A percentile compares a stretch with the other conserved stretches of the same genome.
These are phyloP conservation scores for Annulohypoxylon truncatum DNA, from an alignment of 2,329 filamentous ascomycete species.

Conservation along the genomic window DNA sequence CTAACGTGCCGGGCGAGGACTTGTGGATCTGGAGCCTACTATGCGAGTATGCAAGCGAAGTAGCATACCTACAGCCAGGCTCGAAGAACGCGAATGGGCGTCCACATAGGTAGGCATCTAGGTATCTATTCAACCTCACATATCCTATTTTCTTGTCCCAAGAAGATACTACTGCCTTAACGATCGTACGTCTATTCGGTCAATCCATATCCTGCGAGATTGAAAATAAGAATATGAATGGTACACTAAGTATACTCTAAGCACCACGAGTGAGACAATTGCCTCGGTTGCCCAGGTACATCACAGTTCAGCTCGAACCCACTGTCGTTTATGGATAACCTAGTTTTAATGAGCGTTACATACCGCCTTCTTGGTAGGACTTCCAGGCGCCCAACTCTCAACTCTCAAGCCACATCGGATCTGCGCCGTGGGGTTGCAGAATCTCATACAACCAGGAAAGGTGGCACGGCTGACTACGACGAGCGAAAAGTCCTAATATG, in stretches of 20 bases:
- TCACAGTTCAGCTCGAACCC: not conserved
- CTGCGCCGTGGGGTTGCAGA: conserved; percentile 1
- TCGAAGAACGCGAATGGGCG: not conserved
- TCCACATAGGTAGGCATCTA: not conserved
- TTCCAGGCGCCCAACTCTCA: not conserved
- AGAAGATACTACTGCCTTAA: not conserved
- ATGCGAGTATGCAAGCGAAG: not conserved
- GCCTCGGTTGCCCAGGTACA: too few relatives aligned
- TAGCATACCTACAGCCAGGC: not conserved
- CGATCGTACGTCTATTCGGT: not conserved
- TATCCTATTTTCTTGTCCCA: not conserved
- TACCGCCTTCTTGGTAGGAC: not conserved
- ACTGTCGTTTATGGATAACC: not conserved
- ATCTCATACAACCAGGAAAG: not conserved
- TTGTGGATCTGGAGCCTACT: not conserved
- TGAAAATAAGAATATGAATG: not conserved
- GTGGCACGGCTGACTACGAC: not conserved
- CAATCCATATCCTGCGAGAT: not conserved
- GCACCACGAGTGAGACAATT: not conserved
- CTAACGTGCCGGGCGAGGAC: not conserved
- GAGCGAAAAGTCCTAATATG: too few relatives aligned
- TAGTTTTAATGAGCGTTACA: not conserved
- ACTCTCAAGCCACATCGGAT: not conserved
- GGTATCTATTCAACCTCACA: conserved; percentile 1
- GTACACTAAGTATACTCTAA: not conserved